These are phyloP conservation scores for Kingdonia uniflora DNA, from an alignment of 164 flowering plant genomes.

Conservation along the genomic window DNA sequence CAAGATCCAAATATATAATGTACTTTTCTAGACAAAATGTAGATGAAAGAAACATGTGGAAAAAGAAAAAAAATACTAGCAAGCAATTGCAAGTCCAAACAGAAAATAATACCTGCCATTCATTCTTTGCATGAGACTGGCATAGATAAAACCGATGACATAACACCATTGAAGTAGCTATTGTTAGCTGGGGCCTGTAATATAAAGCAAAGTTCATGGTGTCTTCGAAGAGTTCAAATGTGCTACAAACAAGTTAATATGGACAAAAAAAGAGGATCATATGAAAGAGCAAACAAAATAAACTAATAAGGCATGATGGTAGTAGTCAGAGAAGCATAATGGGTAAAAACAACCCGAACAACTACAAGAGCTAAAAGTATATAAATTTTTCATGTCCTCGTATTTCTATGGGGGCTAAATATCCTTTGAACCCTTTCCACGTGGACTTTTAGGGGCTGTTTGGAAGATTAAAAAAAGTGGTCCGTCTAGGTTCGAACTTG, in stretches of 20 bases:
- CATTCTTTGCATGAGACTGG: conserved; percentile 61
- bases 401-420: no score
- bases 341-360: no score
- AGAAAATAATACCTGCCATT: conserved; percentile 37
- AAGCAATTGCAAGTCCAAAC: neutral
- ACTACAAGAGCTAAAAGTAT: no score
- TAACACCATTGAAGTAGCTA: conserved; percentile 49
- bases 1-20: neutral
- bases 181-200: conserved; percentile 52
- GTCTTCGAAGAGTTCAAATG: no score
- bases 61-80: neutral
- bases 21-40: neutral
- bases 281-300: neutral
- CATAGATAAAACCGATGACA: conserved; percentile 61
- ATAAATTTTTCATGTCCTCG: no score
- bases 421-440: no score
- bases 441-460: no score
- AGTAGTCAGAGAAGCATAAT: no score
- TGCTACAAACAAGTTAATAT: neutral
- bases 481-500: no score
- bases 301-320: no score
- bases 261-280: neutral
- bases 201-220: neutral
- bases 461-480: no score
- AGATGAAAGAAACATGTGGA: neutral